phyloP scores from a whole-genome alignment of 2,329 filamentous ascomycete species.

The Fusarium coffeatum region DNA sequence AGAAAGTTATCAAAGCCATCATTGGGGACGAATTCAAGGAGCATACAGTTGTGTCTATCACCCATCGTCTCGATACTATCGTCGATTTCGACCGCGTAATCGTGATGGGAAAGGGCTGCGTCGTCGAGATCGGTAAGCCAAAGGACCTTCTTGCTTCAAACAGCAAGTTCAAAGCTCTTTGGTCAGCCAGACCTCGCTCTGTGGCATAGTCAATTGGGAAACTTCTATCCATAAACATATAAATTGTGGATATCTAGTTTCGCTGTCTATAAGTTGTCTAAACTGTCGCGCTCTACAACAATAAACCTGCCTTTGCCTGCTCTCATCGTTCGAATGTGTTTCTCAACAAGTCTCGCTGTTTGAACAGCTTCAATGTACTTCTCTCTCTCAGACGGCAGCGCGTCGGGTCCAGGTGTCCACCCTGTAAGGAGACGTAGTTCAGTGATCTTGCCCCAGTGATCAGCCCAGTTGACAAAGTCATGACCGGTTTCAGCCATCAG shows the following conservation, averaged over 20 bases:
- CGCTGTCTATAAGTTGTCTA: slow-evolving; percentile 34
- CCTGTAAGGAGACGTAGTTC: slow-evolving; percentile 60
- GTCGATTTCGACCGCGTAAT: slow-evolving; percentile 49
- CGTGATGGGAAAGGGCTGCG: slow-evolving; percentile 45
- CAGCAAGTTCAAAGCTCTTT: slow-evolving; percentile 42
- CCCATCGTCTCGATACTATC: slow-evolving; percentile 58
- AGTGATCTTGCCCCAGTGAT: slow-evolving; percentile 65
- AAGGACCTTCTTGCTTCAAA: slow-evolving; percentile 34
- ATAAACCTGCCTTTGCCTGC: slow-evolving; percentile 63
- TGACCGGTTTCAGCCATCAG: slow-evolving; percentile 57
- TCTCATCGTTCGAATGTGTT: slow-evolving; percentile 58
- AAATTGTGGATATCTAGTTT: not conserved
- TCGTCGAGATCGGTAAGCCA: slow-evolving; percentile 46
- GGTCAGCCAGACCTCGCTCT: slow-evolving; percentile 45
- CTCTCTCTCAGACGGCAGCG: slow-evolving; percentile 49
- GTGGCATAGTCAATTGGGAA: not conserved
- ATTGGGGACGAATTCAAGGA: slow-evolving; percentile 49
- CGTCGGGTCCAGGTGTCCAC: slow-evolving; percentile 53
- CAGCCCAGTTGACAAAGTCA: slow-evolving; percentile 65
- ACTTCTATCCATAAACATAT: not conserved
- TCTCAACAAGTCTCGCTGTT: slow-evolving; percentile 59
- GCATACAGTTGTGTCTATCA: slow-evolving; percentile 65
- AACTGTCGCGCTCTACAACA: slow-evolving; percentile 58
- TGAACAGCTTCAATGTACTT: slow-evolving; percentile 52
- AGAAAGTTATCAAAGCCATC: slow-evolving; percentile 49